These are phyloP conservation scores for Cytospora piceicola DNA, from an alignment of 2,329 filamentous ascomycete genomes.

Conservation along the genomic window DNA sequence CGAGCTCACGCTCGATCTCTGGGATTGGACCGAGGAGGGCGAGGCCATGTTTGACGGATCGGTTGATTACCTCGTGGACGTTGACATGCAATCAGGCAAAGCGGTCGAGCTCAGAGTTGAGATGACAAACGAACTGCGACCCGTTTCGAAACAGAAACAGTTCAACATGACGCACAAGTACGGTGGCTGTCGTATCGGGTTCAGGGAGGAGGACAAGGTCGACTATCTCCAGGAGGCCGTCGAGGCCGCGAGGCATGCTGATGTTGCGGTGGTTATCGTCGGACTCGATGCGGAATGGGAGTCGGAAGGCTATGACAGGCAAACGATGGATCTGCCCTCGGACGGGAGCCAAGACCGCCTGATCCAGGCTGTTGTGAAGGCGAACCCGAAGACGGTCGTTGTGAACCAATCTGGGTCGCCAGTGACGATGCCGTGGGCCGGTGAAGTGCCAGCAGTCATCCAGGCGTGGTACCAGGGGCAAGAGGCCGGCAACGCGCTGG, in stretches of 20 bases:
- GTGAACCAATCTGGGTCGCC: slow-evolving; percentile 72
- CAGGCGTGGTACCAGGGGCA: slow-evolving; percentile 75
- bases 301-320: slow-evolving; percentile 72
- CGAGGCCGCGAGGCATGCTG: slow-evolving; percentile 61
- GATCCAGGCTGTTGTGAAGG: slow-evolving; percentile 63
- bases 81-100: slow-evolving; percentile 62
- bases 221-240: slow-evolving; percentile 69
- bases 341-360: slow-evolving; percentile 64
- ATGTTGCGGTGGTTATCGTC: slow-evolving; percentile 70
- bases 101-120: slow-evolving; percentile 65
- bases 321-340: slow-evolving; percentile 62
- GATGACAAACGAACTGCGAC: slow-evolving; percentile 69
- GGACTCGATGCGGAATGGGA: slow-evolving; percentile 77
- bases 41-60: slow-evolving; percentile 74
- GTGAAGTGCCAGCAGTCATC: slow-evolving; percentile 66
- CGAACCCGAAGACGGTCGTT: slow-evolving; percentile 69
- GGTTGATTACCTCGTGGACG: slow-evolving; percentile 64
- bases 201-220: slow-evolving; percentile 66
- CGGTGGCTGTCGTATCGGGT: slow-evolving; percentile 72
- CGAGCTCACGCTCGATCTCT: slow-evolving; percentile 64
- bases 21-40: slow-evolving; percentile 71
- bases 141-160: slow-evolving; percentile 60
- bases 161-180: slow-evolving; percentile 66
- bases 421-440: slow-evolving; percentile 71
- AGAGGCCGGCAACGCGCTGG: slow-evolving; percentile 69